Percentiles rank a stretch among this genome's conserved stretches.
phyloP scores from a whole-genome alignment of 768 basidiomycete genomes.

The Mycena belliarum region DNA sequence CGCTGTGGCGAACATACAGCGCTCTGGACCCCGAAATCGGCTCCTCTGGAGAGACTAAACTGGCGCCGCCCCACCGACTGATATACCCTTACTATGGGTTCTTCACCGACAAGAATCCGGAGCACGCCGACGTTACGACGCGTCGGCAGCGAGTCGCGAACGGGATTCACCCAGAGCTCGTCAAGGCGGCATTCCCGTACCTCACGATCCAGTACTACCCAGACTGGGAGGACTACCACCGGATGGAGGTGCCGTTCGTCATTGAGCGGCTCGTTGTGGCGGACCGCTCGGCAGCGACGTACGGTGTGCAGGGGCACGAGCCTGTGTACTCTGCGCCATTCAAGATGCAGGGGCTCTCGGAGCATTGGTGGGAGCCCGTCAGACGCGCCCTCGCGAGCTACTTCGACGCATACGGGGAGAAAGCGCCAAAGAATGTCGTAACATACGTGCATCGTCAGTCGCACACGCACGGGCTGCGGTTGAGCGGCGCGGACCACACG shows the following conservation, averaged over 20 bases:
- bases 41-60: slow-evolving; percentile 45
- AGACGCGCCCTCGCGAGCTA: slow-evolving; percentile 44
- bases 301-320: slow-evolving; percentile 30
- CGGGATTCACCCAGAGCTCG: slow-evolving; percentile 72
- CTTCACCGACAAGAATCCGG: slow-evolving; percentile 49
- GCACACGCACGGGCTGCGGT: slow-evolving; percentile 47
- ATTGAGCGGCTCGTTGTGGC: slow-evolving; percentile 77
- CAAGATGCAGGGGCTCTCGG: slow-evolving; percentile 41
- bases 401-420: slow-evolving; percentile 36
- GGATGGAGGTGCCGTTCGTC: slow-evolving; percentile 68
- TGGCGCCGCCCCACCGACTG: slow-evolving; percentile 71
- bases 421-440: slow-evolving; percentile 47
- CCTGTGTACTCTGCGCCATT: slow-evolving; percentile 48
- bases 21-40: slow-evolving; percentile 32
- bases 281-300: slow-evolving; percentile 68
- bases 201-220: slow-evolving; percentile 65
- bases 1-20: slow-evolving; percentile 29
- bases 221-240: slow-evolving; percentile 78
- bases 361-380: slow-evolving; percentile 72
- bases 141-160: slow-evolving; percentile 52
- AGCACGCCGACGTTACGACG: slow-evolving; percentile 35
- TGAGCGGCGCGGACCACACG: slow-evolving; percentile 58
- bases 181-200: slow-evolving; percentile 73
- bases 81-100: slow-evolving; percentile 71
- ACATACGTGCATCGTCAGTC: slow-evolving; percentile 71